Evolutionary conservation across 768 basidiomycete species (phyloP).

Genomic region (Rhizopogon vesiculosus): DNA sequence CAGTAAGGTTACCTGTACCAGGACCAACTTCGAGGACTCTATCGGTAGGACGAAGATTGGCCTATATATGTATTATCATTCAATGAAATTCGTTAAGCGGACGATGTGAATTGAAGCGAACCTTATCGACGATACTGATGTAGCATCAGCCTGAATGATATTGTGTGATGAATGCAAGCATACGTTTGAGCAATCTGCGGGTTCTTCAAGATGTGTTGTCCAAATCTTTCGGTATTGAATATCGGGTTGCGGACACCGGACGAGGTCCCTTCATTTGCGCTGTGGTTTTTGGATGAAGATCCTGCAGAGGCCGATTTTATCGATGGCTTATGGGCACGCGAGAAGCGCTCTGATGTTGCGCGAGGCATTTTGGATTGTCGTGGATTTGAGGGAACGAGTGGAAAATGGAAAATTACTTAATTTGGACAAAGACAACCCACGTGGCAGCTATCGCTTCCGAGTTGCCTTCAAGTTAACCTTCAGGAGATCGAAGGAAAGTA

Average conservation of each 20-base stretch:
- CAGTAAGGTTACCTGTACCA: slow-evolving; percentile 94
- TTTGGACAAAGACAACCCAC: not conserved
- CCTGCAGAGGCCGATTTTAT: slow-evolving; percentile 33
- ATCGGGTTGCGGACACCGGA: slow-evolving; percentile 72
- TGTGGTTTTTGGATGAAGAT: slow-evolving; percentile 38
- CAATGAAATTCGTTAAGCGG: slow-evolving; percentile 1
- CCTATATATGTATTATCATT: slow-evolving; percentile 37
- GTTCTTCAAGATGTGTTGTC: slow-evolving; percentile 97
- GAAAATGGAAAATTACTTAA: not conserved
- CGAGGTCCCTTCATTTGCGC: slow-evolving; percentile 31
- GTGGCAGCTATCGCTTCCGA: not conserved
- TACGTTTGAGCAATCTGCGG: slow-evolving; percentile 88
- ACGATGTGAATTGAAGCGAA: slow-evolving; percentile 11
- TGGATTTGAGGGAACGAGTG: not conserved
- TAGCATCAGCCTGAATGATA: slow-evolving; percentile 9
- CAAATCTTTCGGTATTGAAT: slow-evolving; percentile 93
- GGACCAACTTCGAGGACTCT: slow-evolving; percentile 97
- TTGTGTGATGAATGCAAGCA: slow-evolving; percentile 24
- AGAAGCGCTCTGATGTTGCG: slow-evolving; percentile 72
- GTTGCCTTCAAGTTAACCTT: not conserved
- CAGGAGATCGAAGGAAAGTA: too few relatives aligned
- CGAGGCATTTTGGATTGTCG: slow-evolving; percentile 55
- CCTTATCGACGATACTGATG: slow-evolving; percentile 60
- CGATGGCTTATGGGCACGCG: slow-evolving; percentile 60
- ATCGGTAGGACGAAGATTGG: slow-evolving; percentile 89